Evolutionary conservation across 495 filamentous ascomycete species (phyloP), one percentile per base, ranked within the genome.

Genomic region (Neurospora sp.): DNA sequence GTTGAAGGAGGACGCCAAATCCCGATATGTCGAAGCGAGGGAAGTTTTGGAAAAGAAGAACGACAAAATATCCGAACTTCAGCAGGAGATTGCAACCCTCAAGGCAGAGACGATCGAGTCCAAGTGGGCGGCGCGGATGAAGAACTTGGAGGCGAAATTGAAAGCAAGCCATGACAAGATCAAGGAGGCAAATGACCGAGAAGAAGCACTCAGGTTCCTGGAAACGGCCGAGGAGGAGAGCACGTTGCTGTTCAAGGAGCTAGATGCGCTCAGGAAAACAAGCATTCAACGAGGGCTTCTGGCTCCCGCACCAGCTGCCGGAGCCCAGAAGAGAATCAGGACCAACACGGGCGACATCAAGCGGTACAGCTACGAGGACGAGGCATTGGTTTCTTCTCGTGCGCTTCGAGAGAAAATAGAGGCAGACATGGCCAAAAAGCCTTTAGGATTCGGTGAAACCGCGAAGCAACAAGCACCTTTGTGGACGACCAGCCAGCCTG

Each of bases 11-110:
- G 86, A 90, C 69, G 85, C 90, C 74, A 90, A 89, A 75, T 74
- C 80, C 31, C 83, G 86, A 73, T 79, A 87, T 80, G 73, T 80
- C 75, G 81, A 88, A 83, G 80, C 87, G 70, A 80, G 88, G 75
- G 74, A 87, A 71, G 86, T 91, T 40, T 82, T 89, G 61, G 84
- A 90, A 70, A 89, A 86, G 76, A 91, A 91, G 39, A 89, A 92
- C 72, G 84, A 86, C 70, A 91, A 91, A 76, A 89, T 89, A 14
- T 83, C 86, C 38, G 76, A 81, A 46, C 76, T 82, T 16, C 74
- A 80, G 39, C 74, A 79, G 40, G 77, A 78, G 46, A 59, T 79
- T 42, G 78, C 74, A 9, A 71, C 75, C n/a, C 73, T 81, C 69
- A 80, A 74, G 53, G 74, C 69, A 10, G 75, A 78, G 20, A 75